Conservation (phyloP, 257 asterid species). For the Ligustrum vulgare region DNA sequence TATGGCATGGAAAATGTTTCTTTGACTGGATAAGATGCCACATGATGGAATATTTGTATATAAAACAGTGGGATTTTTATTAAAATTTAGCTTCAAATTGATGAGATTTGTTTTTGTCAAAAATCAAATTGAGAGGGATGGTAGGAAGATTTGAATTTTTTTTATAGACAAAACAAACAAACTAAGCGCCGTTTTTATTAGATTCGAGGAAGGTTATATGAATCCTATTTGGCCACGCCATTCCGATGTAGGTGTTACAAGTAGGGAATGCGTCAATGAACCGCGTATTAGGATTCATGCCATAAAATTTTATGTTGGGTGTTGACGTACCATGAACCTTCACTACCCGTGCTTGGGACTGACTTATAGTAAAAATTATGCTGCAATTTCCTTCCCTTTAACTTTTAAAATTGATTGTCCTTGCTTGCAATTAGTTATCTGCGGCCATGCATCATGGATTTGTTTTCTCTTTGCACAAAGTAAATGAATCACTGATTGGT, state of each 20-base stretch:
- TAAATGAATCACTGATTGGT: background rate
- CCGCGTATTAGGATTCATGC: background rate
- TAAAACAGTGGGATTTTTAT: background rate
- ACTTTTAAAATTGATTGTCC: background rate
- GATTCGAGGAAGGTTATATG: background rate
- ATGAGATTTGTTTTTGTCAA: background rate
- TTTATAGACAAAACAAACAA: background rate
- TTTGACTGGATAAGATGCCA: background rate
- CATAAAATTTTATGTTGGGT: background rate
- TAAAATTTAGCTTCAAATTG: background rate
- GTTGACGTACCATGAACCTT: background rate
- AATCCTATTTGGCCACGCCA: background rate
- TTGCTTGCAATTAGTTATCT: background rate
- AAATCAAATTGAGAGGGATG: background rate
- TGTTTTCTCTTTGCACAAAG: background rate
- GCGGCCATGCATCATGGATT: background rate
- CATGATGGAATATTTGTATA: background rate
- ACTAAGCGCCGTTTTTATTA: background rate
- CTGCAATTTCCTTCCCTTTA: background rate
- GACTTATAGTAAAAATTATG: background rate
- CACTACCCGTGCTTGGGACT: too few relatives aligned
- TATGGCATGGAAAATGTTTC: background rate
- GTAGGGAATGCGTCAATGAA: background rate
- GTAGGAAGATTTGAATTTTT: background rate
- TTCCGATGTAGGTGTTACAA: background rate